Conservation (phyloP, 345 rosid species). For the Trapa bicornis region DNA sequence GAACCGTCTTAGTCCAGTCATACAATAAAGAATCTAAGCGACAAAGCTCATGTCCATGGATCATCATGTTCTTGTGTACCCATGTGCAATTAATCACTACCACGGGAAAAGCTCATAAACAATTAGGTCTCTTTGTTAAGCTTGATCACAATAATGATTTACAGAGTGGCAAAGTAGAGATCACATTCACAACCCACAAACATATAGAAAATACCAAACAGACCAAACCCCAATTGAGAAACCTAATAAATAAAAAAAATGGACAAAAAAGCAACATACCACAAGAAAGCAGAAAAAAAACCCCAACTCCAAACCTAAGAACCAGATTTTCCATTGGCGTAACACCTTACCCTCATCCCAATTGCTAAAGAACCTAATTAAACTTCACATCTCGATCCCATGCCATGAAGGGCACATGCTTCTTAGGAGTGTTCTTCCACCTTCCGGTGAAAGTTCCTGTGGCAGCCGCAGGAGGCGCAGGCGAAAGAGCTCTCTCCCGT, state of each 20-base stretch:
- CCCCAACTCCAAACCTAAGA: neutral
- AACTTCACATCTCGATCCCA: too few species aligned
- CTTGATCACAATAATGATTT: neutral
- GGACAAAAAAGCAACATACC: neutral
- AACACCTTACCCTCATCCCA: neutral
- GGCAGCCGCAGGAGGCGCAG: slow-evolving; percentile 14
- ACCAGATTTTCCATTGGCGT: neutral
- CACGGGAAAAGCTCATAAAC: too few species aligned
- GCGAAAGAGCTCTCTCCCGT: neutral
- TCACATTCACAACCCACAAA: neutral
- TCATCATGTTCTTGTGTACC: too few species aligned
- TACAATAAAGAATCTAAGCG: too few species aligned
- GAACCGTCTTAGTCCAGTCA: too few species aligned
- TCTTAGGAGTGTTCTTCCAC: slow-evolving; percentile 1
- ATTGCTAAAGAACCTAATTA: too few species aligned
- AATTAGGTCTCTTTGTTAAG: neutral
- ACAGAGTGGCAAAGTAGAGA: neutral
- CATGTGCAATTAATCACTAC: too few species aligned
- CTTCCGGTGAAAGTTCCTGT: slow-evolving; percentile 15
- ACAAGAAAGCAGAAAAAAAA: neutral
- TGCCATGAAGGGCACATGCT: neutral
- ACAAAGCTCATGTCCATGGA: too few species aligned
- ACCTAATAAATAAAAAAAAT: neutral
- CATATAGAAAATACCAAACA: neutral
- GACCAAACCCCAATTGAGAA: neutral